Evolutionary conservation across 306 rosid genomes (phyloP).

Genomic region (Cucurbita ficifolia): DNA sequence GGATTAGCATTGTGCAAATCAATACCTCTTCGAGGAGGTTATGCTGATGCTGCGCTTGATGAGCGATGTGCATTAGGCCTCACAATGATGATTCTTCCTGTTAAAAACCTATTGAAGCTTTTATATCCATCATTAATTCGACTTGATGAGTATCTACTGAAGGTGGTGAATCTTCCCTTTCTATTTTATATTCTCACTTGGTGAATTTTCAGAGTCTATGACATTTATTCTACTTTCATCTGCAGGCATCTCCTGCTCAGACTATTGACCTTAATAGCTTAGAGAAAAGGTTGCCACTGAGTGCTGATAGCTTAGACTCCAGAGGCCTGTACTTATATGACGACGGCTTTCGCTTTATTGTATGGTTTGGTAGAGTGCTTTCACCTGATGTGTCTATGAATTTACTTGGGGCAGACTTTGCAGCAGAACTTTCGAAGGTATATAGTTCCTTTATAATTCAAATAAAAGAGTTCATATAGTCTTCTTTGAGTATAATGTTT

Average conservation of each 20-base stretch:
- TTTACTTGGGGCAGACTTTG: constrained; percentile 77
- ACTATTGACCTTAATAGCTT: constrained; percentile 36
- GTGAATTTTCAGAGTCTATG: constrained; percentile 3
- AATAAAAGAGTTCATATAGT: not conserved
- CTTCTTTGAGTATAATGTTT: not conserved
- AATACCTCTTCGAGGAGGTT: constrained; percentile 79
- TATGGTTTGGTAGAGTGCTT: constrained; percentile 90
- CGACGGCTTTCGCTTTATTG: constrained; percentile 67
- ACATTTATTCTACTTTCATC: constrained; percentile 15
- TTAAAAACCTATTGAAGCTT: constrained; percentile 67
- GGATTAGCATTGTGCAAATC: constrained; percentile 82
- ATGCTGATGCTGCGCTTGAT: constrained; percentile 64
- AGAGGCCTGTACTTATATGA: constrained; percentile 73
- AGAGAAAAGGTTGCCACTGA: constrained; percentile 65
- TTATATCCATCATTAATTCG: constrained; percentile 75
- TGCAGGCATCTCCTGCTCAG: constrained; percentile 35
- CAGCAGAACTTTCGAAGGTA: constrained; percentile 96
- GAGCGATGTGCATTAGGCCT: constrained; percentile 86
- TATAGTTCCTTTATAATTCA: constrained; percentile 3
- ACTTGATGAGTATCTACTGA: constrained; percentile 65
- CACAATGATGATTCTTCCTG: constrained; percentile 72
- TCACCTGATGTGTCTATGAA: constrained; percentile 86
- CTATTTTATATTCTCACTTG: constrained; percentile 1
- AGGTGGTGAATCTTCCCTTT: constrained; percentile 28
- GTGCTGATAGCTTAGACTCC: constrained; percentile 75